Conservation (phyloP, 2,329 filamentous ascomycete species). For the Colletotrichum lini region DNA sequence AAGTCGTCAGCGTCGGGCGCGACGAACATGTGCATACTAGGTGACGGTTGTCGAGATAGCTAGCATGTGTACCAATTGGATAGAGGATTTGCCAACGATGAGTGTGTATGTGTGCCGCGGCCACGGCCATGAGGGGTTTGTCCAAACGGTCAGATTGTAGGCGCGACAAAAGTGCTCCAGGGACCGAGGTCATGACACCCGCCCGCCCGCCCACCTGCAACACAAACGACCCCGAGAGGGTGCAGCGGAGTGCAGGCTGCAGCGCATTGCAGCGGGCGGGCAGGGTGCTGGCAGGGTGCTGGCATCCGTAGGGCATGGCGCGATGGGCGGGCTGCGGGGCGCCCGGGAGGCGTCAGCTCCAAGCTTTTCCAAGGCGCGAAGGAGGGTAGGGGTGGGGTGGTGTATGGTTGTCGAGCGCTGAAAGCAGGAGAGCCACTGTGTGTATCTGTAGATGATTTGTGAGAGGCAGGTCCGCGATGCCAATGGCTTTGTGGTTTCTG, state of each 20-base stretch:
- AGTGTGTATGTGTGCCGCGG: background rate
- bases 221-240: conserved; percentile 33
- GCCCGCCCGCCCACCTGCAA: conserved; percentile 34
- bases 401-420: background rate
- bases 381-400: background rate
- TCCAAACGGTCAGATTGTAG: background rate
- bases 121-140: background rate
- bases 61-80: conserved; percentile 29
- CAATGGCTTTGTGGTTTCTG: background rate
- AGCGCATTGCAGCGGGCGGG: conserved; percentile 29
- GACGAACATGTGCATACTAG: conserved; percentile 26
- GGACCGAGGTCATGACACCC: conserved; percentile 12
- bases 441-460: background rate
- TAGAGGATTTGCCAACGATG: conserved; percentile 10
- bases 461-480: conserved; percentile 6
- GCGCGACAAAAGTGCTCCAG: conserved; percentile 35
- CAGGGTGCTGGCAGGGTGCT: background rate
- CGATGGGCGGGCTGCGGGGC: conserved; percentile 19
- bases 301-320: conserved; percentile 30
- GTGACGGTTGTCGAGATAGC: conserved; percentile 23
- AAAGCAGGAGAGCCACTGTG: background rate
- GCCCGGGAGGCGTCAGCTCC: conserved; percentile 13
- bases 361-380: conserved; percentile 16
- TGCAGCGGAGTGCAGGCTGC: conserved; percentile 36
- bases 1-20: background rate